Percentiles rank a stretch among this genome's conserved stretches.
Conservation (phyloP, 2,329 filamentous ascomycete species). For the Paecilomyces formosus region DNA sequence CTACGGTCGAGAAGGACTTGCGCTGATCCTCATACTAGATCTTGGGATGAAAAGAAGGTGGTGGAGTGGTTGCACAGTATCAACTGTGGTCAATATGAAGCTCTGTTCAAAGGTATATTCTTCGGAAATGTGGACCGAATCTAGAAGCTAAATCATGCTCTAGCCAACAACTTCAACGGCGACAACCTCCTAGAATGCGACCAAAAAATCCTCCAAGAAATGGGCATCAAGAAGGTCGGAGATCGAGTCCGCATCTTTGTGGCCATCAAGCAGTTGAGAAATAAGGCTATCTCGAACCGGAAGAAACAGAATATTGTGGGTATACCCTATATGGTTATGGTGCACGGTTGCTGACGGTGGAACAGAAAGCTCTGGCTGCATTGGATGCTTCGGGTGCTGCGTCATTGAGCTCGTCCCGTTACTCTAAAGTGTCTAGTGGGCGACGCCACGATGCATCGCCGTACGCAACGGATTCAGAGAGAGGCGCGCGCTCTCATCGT, state of each 20-base stretch:
- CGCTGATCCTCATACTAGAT: constrained; percentile 33
- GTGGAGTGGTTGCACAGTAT: constrained; percentile 86
- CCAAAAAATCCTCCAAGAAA: constrained; percentile 90
- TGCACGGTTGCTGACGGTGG: constrained; percentile 8
- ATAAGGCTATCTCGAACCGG: constrained; percentile 66
- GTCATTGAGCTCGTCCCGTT: constrained; percentile 58
- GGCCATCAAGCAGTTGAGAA: constrained; percentile 74
- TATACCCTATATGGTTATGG: constrained; percentile 5
- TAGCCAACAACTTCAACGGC: constrained; percentile 90
- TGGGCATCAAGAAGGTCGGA: constrained; percentile 96
- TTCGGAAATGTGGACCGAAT: neutral
- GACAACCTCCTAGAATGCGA: constrained; percentile 96
- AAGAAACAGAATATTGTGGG: constrained; percentile 80
- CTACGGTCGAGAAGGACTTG: neutral
- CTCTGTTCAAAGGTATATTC: constrained; percentile 67
- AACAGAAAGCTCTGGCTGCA: constrained; percentile 72
- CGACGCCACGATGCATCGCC: constrained; percentile 68
- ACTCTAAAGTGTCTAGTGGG: constrained; percentile 47
- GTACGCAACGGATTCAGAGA: constrained; percentile 50
- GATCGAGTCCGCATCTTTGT: constrained; percentile 88
- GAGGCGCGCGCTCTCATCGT: constrained; percentile 48
- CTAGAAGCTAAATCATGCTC: constrained; percentile 11
- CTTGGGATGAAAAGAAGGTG: constrained; percentile 86
- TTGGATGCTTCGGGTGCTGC: constrained; percentile 61
- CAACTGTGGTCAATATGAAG: constrained; percentile 89